Evolutionary conservation across 352 stramenopile genomes (phyloP), one percentile per base, ranked within the genome.

Genomic region (Pythium rhizo-oryzae): DNA sequence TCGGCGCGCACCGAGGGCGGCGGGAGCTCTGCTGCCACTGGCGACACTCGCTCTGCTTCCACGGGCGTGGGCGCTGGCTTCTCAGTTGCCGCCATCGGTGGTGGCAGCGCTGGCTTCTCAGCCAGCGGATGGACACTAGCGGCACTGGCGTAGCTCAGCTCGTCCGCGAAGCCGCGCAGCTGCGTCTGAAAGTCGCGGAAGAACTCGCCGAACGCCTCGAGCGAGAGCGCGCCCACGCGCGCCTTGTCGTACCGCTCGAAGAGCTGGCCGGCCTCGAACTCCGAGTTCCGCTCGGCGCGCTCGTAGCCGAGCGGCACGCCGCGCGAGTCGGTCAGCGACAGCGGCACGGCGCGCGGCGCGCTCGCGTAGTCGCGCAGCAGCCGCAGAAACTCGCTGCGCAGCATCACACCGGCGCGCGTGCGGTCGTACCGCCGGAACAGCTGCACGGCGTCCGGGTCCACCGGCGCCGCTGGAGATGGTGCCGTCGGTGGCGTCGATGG

Each of bases 241-340:
- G 91, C 76, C 18, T 62, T 79, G 61, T 95, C 87, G 60, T 93
- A 95, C 15, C 85, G 75, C 67, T 92, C 87, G 61, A 95, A 95
- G 19, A 95, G 74, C 68, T 95, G 87, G 1, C 87, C 85, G 43
- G 87, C 87, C 50, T 95, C 87, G 65, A 95, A 95, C 69, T 95
- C 87, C 13, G 84, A 91, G 72, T 95, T 95, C 46, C 73, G 76
- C 13, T 85, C 79, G 30, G 85, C 79, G 30, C 85, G 84, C 60
- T 86, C 81, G 58, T 87, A 95, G 5, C 87, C 87, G 13, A 95
- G 62, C 33, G 87, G 87, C 16, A 91, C 85, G 15, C 85, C 85
- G 24, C 58, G 80, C 5, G 76, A 78, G 47, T 93, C 85, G 0
- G 82, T 92, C 6, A 95, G 73, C 6, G 87, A 85, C 37, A 92